Conservation (phyloP, 257 asterid species). For the Lithospermum erythrorhizon region DNA sequence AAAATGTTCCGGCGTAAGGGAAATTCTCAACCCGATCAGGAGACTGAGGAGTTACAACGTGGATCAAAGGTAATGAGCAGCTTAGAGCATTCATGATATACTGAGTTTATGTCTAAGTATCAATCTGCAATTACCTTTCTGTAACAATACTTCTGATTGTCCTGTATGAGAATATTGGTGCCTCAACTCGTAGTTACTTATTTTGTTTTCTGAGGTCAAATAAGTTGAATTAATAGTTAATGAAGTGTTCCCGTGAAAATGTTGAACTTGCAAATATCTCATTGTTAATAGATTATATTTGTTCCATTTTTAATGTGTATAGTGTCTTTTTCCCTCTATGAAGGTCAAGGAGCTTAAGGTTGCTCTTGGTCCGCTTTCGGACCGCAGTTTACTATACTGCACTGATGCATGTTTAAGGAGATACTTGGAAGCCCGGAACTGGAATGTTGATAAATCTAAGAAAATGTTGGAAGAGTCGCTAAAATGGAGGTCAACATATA, state of each 20-base stretch:
- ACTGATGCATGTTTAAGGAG: constrained; percentile 72
- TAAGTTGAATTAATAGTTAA: background rate
- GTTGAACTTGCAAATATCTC: background rate
- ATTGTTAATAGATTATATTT: background rate
- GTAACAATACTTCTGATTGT: background rate
- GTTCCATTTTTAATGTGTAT: background rate
- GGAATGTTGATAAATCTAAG: constrained; percentile 78
- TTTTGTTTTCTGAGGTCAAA: background rate
- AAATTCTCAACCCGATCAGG: constrained; percentile 38
- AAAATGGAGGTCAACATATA: constrained; percentile 70
- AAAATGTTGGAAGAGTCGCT: constrained; percentile 90
- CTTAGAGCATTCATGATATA: background rate
- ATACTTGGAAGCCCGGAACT: constrained; percentile 74
- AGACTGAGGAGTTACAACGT: constrained; percentile 39
- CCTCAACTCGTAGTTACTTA: background rate
- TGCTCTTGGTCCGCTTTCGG: constrained; percentile 66
- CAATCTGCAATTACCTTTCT: background rate
- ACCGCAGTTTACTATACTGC: constrained; percentile 53
- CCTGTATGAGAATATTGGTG: background rate
- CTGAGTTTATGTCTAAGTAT: background rate
- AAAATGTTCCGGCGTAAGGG: constrained; percentile 60
- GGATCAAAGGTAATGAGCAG: constrained; percentile 49
- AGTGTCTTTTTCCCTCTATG: constrained; percentile 8
- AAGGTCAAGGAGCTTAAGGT: constrained; percentile 72
- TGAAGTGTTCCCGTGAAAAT: constrained; percentile 1